Percentiles rank a stretch among this genome's conserved stretches.
These are phyloP conservation scores for Aaosphaeria pasadenensis DNA, from an alignment of 2,329 filamentous ascomycete genomes.

Conservation along the genomic window DNA sequence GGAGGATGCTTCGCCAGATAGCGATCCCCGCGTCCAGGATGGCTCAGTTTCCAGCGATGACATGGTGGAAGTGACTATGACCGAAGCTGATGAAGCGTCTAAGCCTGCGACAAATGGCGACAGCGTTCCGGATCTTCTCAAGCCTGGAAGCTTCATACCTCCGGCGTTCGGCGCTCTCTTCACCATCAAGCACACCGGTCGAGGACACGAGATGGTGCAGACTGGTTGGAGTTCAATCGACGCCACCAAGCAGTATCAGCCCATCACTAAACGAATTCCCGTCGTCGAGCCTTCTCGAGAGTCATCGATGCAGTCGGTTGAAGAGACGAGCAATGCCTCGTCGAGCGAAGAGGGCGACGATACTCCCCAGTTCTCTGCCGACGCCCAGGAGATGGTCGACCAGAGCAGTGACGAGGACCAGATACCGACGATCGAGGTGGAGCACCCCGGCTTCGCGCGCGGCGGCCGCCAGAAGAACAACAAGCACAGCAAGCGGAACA, in stretches of 20 bases:
- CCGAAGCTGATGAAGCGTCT: conserved; percentile 50
- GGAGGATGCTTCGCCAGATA: conserved; percentile 63
- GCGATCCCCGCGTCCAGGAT: conserved; percentile 69
- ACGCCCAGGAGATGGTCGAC: conserved; percentile 25
- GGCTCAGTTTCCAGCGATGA: conserved; percentile 85
- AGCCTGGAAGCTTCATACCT: conserved; percentile 60
- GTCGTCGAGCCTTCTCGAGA: conserved; percentile 25
- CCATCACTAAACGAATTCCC: conserved; percentile 48
- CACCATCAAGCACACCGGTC: conserved; percentile 64
- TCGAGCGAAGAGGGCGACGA: conserved; percentile 36
- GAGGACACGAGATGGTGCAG: conserved; percentile 58
- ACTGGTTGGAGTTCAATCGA: conserved; percentile 66
- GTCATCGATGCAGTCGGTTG: conserved; percentile 32
- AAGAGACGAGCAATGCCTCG: conserved; percentile 20
- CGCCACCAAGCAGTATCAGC: conserved; percentile 58
- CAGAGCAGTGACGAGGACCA: conserved; percentile 37
- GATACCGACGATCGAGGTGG: conserved; percentile 19
- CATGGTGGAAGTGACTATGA: conserved; percentile 87
- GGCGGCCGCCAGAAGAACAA: conserved; percentile 30
- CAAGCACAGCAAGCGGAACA: conserved; percentile 21
- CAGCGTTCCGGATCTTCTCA: conserved; percentile 44
- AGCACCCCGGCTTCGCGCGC: conserved; percentile 16
- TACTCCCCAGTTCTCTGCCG: conserved; percentile 21
- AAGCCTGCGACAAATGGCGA: conserved; percentile 21
- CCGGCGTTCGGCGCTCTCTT: conserved; percentile 64